These are phyloP conservation scores for Tuber brumale DNA, from an alignment of 495 filamentous ascomycete species.

Conservation along the genomic window DNA sequence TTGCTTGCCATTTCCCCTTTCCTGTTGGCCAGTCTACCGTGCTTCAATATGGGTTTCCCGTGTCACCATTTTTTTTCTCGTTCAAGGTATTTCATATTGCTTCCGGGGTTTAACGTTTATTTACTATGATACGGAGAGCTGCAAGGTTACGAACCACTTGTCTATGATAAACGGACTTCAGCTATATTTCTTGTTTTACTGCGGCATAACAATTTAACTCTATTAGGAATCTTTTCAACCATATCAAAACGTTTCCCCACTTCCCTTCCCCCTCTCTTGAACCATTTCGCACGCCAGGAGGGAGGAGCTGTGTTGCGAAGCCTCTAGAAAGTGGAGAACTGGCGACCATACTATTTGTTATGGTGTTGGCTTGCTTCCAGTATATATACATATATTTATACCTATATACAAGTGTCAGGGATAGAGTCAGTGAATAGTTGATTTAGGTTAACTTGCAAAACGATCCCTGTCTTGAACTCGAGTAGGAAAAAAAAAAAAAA, in stretches of 20 bases:
- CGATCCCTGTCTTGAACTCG: too few species aligned
- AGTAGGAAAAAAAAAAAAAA: too few species aligned
- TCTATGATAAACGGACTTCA: conserved; percentile 1
- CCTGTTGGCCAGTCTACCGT: neutral
- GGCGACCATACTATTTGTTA: neutral
- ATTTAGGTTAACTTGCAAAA: too few species aligned
- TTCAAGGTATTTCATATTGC: neutral
- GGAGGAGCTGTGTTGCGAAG: neutral
- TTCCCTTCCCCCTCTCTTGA: neutral
- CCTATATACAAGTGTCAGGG: neutral
- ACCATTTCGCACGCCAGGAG: neutral
- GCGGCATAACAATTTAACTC: conserved; percentile 3
- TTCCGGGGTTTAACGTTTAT: neutral
- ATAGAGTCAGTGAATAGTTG: too few species aligned
- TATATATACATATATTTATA: neutral
- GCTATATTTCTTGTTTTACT: conserved; percentile 1
- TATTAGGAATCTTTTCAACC: neutral
- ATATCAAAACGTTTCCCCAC: neutral
- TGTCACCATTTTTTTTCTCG: neutral
- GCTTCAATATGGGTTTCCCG: neutral
- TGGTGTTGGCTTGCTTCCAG: neutral
- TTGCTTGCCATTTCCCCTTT: neutral
- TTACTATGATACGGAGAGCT: neutral
- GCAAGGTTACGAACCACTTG: neutral
- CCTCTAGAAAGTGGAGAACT: neutral